Evolutionary conservation across 2,329 filamentous ascomycete genomes (phyloP), one percentile per base, ranked within the genome.

Genomic region (Venturia pyrina): DNA sequence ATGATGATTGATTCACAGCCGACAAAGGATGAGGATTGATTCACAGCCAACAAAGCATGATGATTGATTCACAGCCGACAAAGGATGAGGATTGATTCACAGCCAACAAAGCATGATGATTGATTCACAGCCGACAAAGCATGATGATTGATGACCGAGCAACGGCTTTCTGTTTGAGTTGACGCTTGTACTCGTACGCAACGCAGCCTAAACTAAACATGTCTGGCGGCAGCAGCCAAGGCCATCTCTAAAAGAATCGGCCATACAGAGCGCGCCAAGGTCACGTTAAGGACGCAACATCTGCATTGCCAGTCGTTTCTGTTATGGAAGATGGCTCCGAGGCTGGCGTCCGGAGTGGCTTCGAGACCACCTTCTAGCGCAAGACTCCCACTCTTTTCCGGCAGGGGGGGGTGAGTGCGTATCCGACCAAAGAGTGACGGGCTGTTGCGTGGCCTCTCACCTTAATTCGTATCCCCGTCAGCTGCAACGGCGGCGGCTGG

Each of bases 331-430:
- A 57, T n/a, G 53, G 28, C 53, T 64, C 62, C 43, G 62, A 64
- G 62, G 43, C 62, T 41, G 62, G 62, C 62, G 44, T 53, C 17
- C 43, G 1, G 44, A n/a, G 7, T 64, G 44, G 62, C 62, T 64
- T 64, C 62, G 44, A 64, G 24, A 34, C 28, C 43, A 64, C 56
- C 63, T 61, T 65, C 63, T 65, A 60, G 63, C 63, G 63, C 63
- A 13, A 57, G 53, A 56, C 24, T 32, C 50, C 53, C 53, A 57
- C 53, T 56, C 13, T 56, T n/a, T 57, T n/a, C 15, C 15, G n/a
- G 53, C 53, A 59, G 53, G 53, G 53, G 53, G 4, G 50, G 50
- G 11, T 57, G 50, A 34, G 15, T 19, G 28, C 28, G 28, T 7
- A 37, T 59, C 28, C 28, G 53, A 15, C 53, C 32, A 59, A 57